phyloP scores from a whole-genome alignment of 2,329 filamentous ascomycete genomes.

The Alternaria burnsii region DNA sequence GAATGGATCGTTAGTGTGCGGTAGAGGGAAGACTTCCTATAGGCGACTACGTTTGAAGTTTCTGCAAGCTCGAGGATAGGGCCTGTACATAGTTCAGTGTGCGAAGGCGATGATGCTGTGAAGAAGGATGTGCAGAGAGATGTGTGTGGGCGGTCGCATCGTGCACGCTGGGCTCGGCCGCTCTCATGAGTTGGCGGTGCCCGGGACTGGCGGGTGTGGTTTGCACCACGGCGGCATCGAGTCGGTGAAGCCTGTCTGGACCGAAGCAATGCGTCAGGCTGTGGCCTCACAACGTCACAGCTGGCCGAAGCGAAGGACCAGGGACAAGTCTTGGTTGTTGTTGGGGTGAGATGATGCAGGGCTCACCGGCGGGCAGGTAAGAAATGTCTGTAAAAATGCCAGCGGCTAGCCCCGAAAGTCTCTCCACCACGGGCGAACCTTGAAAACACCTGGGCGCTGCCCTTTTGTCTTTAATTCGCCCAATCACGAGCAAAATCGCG shows the following conservation, averaged over 20 bases:
- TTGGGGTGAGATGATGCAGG: conserved; percentile 11
- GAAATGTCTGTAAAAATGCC: conserved; percentile 8
- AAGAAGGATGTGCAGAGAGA: neutral
- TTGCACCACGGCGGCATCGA: conserved; percentile 7
- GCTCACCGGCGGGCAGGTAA: conserved; percentile 10
- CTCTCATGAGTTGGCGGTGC: too few relatives aligned
- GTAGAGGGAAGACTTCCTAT: conserved; percentile 33
- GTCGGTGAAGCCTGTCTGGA: conserved; percentile 33
- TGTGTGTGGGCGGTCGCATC: neutral
- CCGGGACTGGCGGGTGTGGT: neutral
- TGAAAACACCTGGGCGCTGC: neutral
- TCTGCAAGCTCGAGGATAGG: conserved; percentile 33
- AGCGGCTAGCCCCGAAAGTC: conserved; percentile 14
- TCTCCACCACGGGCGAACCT: neutral
- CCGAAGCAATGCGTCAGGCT: neutral
- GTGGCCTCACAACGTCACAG: conserved; percentile 3
- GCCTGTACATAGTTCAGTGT: conserved; percentile 20
- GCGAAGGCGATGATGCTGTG: conserved; percentile 25
- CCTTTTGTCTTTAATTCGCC: neutral
- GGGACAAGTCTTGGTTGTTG: conserved; percentile 14
- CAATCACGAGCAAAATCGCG: neutral
- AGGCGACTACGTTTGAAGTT: conserved; percentile 23
- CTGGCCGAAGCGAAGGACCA: conserved; percentile 1
- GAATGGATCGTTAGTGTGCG: conserved; percentile 23
- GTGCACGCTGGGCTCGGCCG: too few relatives aligned